These are phyloP conservation scores for Hymenoscyphus occultus DNA, from an alignment of 2,329 filamentous ascomycete genomes.

Conservation along the genomic window DNA sequence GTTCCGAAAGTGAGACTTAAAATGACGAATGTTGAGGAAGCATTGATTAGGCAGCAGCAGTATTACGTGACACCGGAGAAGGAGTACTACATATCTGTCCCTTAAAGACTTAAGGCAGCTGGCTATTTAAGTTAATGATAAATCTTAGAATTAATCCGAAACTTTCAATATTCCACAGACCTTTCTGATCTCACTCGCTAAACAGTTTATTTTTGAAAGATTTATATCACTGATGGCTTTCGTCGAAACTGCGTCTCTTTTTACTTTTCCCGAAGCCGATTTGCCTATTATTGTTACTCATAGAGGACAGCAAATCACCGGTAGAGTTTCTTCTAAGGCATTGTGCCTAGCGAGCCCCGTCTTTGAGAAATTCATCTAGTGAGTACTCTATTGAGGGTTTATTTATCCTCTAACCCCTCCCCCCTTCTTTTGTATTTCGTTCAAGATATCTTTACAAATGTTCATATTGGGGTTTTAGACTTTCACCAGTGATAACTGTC, in stretches of 20 bases:
- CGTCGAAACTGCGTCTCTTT: background rate
- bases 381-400: too few relatives aligned
- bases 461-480: too few relatives aligned
- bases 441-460: too few relatives aligned
- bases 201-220: background rate
- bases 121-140: background rate
- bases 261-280: background rate
- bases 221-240: background rate
- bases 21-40: background rate
- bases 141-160: too few relatives aligned
- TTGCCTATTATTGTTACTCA: background rate
- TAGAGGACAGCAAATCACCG: background rate
- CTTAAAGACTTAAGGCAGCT: background rate
- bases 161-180: background rate
- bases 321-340: background rate
- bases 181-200: background rate
- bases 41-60: background rate
- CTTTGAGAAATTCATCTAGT: background rate
- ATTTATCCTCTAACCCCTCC: too few relatives aligned
- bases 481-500: too few relatives aligned
- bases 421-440: too few relatives aligned
- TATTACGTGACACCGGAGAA: background rate
- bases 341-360: background rate
- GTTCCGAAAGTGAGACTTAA: background rate
- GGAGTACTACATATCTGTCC: background rate